Base-by-base conservation (phyloP, 768 basidiomycete species). In the Saitozyma sp. region DNA sequence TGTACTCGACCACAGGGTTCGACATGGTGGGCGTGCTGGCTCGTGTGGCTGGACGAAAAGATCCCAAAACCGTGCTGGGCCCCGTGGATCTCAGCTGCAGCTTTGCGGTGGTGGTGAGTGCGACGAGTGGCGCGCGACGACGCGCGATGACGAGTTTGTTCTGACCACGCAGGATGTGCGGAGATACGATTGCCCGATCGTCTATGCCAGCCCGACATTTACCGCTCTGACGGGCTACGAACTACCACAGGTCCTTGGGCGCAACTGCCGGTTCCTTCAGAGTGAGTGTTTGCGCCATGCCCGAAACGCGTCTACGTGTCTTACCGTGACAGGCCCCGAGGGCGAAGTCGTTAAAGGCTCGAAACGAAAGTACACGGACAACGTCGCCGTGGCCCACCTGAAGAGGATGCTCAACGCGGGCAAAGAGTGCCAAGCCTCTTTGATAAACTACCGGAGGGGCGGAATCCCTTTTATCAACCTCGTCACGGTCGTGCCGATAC, bases 1-100 rank as follows among this genome's bases (percentile, higher is more conserved):
- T 97, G 2, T 99, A 99, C 81, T 93, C 92, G 1, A 82, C 87
- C 0, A 89, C 91, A 0, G 96, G 95, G 2, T 96, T 96, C 67
- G 95, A 98, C 77, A 83, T 94, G 54, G 82, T 98, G 51, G 86
- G 88, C 38, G 83, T 96, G 50, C 84, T 98, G 37, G 84, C 89
- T 9, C 84, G 91, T 8, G 88, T 98, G 8, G 87, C 85, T 7
- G 84, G 83, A 14, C 85, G 94, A 7, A 86, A 86, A 0, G 84
- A 88, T 69, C 91, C 92, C 0, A 85, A 82, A 61, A 84, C 97
- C 49, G 80, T 83, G 9, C 84, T 98, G 16, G 95, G 96, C 14
- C 92, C 95, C 0, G 90, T 98, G 38, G 95, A 99, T 79, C 82
- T 92, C 63, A 88, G 89, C 7, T 94, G 91, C 76, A 86, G 88